Evolutionary conservation across 768 basidiomycete species (phyloP), one percentile per base, ranked within the genome.

Genomic region (Agaricus subrufescens): DNA sequence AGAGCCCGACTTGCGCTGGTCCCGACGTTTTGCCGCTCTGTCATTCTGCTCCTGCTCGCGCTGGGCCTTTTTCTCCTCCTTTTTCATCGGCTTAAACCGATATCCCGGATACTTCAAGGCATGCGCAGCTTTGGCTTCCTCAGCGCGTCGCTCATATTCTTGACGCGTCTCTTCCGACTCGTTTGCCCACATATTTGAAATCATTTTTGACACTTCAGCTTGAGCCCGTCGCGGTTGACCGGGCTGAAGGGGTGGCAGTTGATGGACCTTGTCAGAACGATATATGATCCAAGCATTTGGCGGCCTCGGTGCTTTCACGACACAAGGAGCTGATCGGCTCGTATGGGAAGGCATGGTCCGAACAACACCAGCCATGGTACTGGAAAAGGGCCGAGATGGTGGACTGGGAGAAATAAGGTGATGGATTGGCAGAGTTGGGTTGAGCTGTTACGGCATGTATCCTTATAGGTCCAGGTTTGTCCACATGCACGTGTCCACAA

Each of bases 201-300:
- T 84, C 19, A 78, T 58, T 60, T 79, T 81, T 46, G 89, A 91
- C 48, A 90, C 78, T 15, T 79, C 76, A 3, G 82, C 81, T 65
- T 91, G 89, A 5, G 80, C 76, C 59, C 57, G 71, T 60, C 71
- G 71, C 45, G 67, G 66, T 64, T 65, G 62, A 19, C 68, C 72
- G 26, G 67, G 67, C 37, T 60, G 56, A 26, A 67, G 60, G 42
- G 73, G 71, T 15, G 74, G 71, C 50, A 85, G 66, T 10, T 71
- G 66, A 57, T 68, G 70, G 43, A 81, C 72, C 63, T 79, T 83
- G 58, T 82, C 77, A 2, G 86, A 82, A 42, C 91, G 82, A 68
- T 88, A 93, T 14, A 92, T 60, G 57, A 93, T 92, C 88, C 89
- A 93, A 0, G 90, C 84, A 65, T 92, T 93, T 9, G 85, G 83